Evolutionary conservation across 1,284 basidiomycete species (phyloP).

Genomic region (Mycosarcoma maydis): DNA sequence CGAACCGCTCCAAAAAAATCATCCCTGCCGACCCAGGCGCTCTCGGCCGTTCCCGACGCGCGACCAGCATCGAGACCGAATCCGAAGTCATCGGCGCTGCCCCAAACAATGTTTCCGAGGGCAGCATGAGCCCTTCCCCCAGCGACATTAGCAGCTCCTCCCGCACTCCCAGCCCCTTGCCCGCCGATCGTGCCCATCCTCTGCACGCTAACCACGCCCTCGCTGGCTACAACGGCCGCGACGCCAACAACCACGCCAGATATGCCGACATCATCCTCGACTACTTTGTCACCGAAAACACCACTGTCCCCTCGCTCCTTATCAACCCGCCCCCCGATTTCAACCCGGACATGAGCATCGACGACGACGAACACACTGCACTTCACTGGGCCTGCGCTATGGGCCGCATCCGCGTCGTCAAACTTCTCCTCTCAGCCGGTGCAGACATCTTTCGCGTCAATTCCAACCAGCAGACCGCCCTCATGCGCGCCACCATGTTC

Average conservation of each 20-base stretch:
- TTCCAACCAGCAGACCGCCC: conserved; percentile 92
- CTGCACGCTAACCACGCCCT: conserved; percentile 24
- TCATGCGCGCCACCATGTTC: conserved; percentile 99
- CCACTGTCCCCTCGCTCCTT: conserved; percentile 87
- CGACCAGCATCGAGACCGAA: conserved; percentile 63
- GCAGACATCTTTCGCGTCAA: conserved; percentile 98
- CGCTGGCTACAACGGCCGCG: conserved; percentile 29
- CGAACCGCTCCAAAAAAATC: conserved; percentile 58
- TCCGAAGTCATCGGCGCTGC: conserved; percentile 50
- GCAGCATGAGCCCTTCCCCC: conserved; percentile 79
- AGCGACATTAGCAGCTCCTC: conserved; percentile 86
- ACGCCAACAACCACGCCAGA: conserved; percentile 53
- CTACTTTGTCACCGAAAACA: conserved; percentile 98
- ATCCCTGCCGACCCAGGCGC: conserved; percentile 52
- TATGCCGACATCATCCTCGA: conserved; percentile 97
- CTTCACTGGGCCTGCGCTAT: conserved; percentile 99
- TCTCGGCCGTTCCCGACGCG: conserved; percentile 54
- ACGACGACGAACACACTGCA: conserved; percentile 97
- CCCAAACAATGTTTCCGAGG: conserved; percentile 70
- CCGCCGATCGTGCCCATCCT: conserved; percentile 50
- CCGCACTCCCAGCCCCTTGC: conserved; percentile 81
- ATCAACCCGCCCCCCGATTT: conserved; percentile 90
- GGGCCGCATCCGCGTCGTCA: conserved; percentile 96
- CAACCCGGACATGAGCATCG: conserved; percentile 94
- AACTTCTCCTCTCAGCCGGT: conserved; percentile 89